Base-by-base conservation (phyloP, 768 basidiomycete species). In the Rhodotorula taiwanensis region DNA sequence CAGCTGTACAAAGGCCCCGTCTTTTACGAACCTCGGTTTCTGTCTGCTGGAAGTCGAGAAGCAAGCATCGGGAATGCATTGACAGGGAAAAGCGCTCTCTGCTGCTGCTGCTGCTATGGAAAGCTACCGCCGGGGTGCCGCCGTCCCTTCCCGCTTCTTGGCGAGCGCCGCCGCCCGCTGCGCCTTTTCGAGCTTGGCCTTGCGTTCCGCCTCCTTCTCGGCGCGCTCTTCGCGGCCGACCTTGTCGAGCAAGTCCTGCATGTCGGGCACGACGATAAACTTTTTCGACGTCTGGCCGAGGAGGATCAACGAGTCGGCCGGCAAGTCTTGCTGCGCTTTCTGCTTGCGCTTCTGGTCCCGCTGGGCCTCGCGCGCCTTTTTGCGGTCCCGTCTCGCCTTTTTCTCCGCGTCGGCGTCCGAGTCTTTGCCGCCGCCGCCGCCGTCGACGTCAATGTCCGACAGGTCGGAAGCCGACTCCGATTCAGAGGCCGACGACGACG, bases 201-300 rank as follows among this genome's bases (percentile, higher is more conserved):
- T 39, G 23, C 59, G 36, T 45, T 66, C 66, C 18, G 55, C 64
- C n/a, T 66, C 58, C 50, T 47, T 49, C 60, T 66, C 61, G 15
- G 11, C 33, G 49, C 60, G 52, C 51, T 66, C 64, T 52, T 65
- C 57, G 34, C 4, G 3, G 2, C 18, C 60, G 30, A 66, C 54
- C 44, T 53, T 57, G 20, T 45, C 52, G 34, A 73, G 25, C 34
- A 73, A 23, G 54, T 70, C 59, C 14, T n/a, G 25, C 8, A 71
- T 52, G 34, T 73, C 71, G 30, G 72, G 72, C 45, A 70, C 64
- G 63, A 72, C 61, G 50, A 73, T 50, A 52, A 72, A 73, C 62
- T 73, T 73, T 48, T 71, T 70, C 33, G 31, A n/a, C 41, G 69
- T 67, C 66, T 73, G 72, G 23, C 71, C 72, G 64, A 73, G 66